phyloP scores from a whole-genome alignment of 768 basidiomycete genomes.

The Phlegmacium glaucopus region DNA sequence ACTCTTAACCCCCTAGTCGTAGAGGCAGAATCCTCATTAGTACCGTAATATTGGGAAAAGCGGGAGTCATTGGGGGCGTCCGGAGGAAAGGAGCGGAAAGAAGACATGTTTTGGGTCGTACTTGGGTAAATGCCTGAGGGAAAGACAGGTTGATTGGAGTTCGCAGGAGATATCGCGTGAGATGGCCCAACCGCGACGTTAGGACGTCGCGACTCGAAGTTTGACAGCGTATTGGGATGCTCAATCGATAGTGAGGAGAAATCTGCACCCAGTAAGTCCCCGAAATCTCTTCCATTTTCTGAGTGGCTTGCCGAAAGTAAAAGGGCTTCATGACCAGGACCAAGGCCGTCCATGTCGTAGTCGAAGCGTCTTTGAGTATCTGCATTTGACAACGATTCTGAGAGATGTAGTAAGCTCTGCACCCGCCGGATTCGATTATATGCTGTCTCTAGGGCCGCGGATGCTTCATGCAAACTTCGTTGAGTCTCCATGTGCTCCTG shows the following conservation, averaged over 20 bases:
- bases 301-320: constrained; percentile 21
- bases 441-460: constrained; percentile 50
- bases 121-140: too few relatives aligned
- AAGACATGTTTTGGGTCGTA: background rate
- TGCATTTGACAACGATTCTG: constrained; percentile 28
- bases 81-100: constrained; percentile 14
- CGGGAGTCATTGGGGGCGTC: constrained; percentile 4
- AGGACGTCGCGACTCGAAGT: too few relatives aligned
- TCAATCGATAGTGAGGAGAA: background rate
- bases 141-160: too few relatives aligned
- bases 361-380: constrained; percentile 10
- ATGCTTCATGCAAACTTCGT: constrained; percentile 42
- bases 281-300: background rate
- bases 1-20: constrained; percentile 23
- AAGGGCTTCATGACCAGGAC: constrained; percentile 38
- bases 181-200: too few relatives aligned
- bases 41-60: constrained; percentile 1
- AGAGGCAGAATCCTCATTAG: constrained; percentile 11
- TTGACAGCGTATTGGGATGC: background rate
- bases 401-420: constrained; percentile 43
- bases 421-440: constrained; percentile 54
- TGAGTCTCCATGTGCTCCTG: constrained; percentile 2
- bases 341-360: constrained; percentile 25
- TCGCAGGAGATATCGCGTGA: too few relatives aligned
- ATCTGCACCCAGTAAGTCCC: background rate